phyloP scores from a whole-genome alignment of 495 filamentous ascomycete species.

The Neurospora sp. region DNA sequence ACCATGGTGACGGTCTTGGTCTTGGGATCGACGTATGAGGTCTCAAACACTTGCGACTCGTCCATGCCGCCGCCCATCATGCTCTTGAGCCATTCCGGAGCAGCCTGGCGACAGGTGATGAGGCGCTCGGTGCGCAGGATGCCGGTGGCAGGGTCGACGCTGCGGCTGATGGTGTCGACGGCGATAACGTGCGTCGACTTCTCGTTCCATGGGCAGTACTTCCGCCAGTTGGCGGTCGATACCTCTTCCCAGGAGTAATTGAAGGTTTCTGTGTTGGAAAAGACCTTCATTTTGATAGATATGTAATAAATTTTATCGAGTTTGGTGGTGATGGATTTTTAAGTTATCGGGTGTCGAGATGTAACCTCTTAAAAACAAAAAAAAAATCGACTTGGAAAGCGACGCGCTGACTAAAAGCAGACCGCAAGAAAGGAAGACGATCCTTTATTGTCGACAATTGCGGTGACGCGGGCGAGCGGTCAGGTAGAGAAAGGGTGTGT shows the following conservation, averaged over 20 bases:
- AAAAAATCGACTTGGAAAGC: neutral
- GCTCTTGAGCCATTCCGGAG: constrained; percentile 74
- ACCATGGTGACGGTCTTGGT: constrained; percentile 86
- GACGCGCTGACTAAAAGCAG: constrained; percentile 1
- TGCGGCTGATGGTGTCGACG: constrained; percentile 81
- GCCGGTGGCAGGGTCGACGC: constrained; percentile 70
- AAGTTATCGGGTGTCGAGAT: neutral
- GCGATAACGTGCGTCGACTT: constrained; percentile 87
- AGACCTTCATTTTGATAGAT: constrained; percentile 74
- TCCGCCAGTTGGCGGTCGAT: constrained; percentile 97
- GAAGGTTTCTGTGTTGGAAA: constrained; percentile 77
- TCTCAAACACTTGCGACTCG: constrained; percentile 83
- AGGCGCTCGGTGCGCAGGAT: constrained; percentile 94
- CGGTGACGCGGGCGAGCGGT: neutral
- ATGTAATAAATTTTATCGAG: neutral
- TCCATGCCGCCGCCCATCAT: constrained; percentile 57
- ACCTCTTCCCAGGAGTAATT: constrained; percentile 98
- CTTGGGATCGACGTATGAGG: constrained; percentile 79
- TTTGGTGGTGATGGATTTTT: neutral
- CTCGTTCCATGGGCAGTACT: constrained; percentile 98
- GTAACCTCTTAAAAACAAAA: neutral
- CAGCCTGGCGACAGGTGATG: constrained; percentile 86
- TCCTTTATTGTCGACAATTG: neutral
- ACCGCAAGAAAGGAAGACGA: neutral
- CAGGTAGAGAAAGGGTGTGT: neutral